Percentiles rank a stretch among this genome's conserved stretches.
Evolutionary conservation across 2,329 filamentous ascomycete species (phyloP).

Genomic region (Cercospora berteroae): DNA sequence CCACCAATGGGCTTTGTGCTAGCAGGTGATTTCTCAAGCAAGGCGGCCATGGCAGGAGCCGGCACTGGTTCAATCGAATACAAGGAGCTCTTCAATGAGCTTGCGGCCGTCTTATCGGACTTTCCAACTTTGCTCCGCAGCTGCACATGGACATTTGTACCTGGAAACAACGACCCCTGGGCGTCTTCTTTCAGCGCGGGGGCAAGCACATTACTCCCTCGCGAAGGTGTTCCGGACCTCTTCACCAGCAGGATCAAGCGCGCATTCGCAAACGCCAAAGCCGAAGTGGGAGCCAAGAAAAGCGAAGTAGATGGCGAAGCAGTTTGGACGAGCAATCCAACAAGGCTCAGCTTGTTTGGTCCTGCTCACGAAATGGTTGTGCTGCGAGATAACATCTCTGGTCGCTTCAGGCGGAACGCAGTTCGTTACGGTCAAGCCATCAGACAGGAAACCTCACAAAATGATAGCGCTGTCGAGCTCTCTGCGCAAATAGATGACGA

Average conservation of each 20-base stretch:
- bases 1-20: conserved; percentile 75
- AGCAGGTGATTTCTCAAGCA: conserved; percentile 75
- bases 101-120: conserved; percentile 78
- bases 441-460: conserved; percentile 29
- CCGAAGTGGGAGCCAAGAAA: conserved; percentile 55
- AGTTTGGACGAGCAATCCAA: conserved; percentile 86
- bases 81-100: conserved; percentile 89
- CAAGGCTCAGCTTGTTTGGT: conserved; percentile 79
- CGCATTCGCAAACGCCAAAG: conserved; percentile 74
- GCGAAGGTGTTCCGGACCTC: conserved; percentile 74
- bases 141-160: conserved; percentile 87
- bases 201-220: conserved; percentile 66
- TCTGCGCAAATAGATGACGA: conserved; percentile 26
- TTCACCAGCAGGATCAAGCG: conserved; percentile 86
- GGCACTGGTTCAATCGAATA: conserved; percentile 85
- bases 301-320: conserved; percentile 64
- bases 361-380: conserved; percentile 83
- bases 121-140: conserved; percentile 76
- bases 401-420: conserved; percentile 71
- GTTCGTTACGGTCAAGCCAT: conserved; percentile 63
- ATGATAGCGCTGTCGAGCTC: conserved; percentile 6
- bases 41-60: conserved; percentile 60
- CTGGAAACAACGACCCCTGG: conserved; percentile 98
- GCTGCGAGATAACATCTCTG: conserved; percentile 81
- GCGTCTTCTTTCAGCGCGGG: conserved; percentile 78